These are phyloP conservation scores for Pestalotiopsis fici DNA, from an alignment of 2,329 filamentous ascomycete species.

Conservation along the genomic window DNA sequence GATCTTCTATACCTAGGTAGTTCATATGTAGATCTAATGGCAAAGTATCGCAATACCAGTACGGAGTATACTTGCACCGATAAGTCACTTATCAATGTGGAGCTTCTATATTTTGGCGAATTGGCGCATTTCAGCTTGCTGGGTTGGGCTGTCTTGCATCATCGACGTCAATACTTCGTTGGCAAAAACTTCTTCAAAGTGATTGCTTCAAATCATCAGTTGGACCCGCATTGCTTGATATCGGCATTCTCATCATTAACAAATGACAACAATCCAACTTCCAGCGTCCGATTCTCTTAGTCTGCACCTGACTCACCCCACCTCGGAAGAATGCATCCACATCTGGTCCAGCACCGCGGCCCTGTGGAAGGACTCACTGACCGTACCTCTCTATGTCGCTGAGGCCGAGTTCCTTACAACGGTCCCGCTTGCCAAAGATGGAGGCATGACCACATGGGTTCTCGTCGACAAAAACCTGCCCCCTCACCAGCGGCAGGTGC, in stretches of 20 bases:
- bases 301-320: conserved; percentile 14
- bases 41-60: too few relatives aligned
- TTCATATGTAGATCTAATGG: too few relatives aligned
- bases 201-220: neutral
- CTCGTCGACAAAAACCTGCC: conserved; percentile 13
- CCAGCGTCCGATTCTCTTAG: conserved; percentile 9
- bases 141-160: too few relatives aligned
- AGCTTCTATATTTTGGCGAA: too few relatives aligned
- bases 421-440: conserved; percentile 11
- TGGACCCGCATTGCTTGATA: neutral
- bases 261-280: neutral
- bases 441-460: conserved; percentile 15
- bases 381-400: conserved; percentile 6
- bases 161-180: too few relatives aligned
- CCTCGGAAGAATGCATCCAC: conserved; percentile 12
- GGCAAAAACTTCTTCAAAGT: too few relatives aligned
- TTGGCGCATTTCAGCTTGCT: too few relatives aligned
- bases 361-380: conserved; percentile 15
- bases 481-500: conserved; percentile 8
- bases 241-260: too few relatives aligned
- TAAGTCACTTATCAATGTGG: too few relatives aligned
- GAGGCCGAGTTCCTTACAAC: conserved; percentile 13
- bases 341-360: conserved; percentile 14
- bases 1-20: too few relatives aligned
- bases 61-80: too few relatives aligned